Percentiles rank a stretch among this genome's conserved stretches.
Conservation (phyloP, 2,329 filamentous ascomycete genomes). For the Coniochaeta prunicola region DNA sequence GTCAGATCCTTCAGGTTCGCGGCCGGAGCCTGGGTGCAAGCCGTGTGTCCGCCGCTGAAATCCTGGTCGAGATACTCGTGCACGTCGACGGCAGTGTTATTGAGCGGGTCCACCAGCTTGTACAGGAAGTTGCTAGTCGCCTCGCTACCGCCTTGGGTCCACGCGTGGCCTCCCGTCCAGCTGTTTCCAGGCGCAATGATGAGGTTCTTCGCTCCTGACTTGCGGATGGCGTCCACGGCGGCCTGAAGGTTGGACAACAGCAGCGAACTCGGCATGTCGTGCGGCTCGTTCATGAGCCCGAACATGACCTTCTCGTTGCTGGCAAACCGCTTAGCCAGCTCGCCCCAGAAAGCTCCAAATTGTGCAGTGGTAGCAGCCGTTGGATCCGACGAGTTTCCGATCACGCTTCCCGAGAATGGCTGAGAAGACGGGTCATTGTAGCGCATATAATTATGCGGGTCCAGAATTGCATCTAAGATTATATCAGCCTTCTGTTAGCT, state of each 20-base stretch:
- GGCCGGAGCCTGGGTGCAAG: constrained; percentile 30
- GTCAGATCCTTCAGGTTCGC: constrained; percentile 33
- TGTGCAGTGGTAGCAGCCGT: constrained; percentile 37
- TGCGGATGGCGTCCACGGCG: constrained; percentile 35
- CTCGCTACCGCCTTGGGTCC: constrained; percentile 32
- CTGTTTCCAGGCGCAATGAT: constrained; percentile 41
- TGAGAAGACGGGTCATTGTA: constrained; percentile 44
- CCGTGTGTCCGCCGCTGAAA: constrained; percentile 34
- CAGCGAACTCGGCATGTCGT: constrained; percentile 38
- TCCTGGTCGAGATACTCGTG: constrained; percentile 45
- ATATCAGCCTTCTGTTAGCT: neutral
- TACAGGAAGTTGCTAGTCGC: constrained; percentile 30
- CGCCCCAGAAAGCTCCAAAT: constrained; percentile 41
- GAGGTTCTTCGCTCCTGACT: constrained; percentile 33
- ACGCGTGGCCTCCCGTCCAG: constrained; percentile 40
- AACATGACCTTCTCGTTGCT: constrained; percentile 40
- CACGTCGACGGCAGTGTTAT: constrained; percentile 42
- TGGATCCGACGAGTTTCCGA: constrained; percentile 36
- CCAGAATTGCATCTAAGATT: constrained; percentile 34
- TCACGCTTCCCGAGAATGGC: constrained; percentile 38
- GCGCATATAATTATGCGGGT: constrained; percentile 47
- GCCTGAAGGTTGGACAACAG: constrained; percentile 40
- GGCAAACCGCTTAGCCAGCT: constrained; percentile 36
- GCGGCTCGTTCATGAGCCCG: constrained; percentile 43
- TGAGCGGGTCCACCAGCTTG: constrained; percentile 34